Evolutionary conservation across 306 rosid species (phyloP), one percentile per base, ranked within the genome.

Genomic region (Lathyrus tuberosus): DNA sequence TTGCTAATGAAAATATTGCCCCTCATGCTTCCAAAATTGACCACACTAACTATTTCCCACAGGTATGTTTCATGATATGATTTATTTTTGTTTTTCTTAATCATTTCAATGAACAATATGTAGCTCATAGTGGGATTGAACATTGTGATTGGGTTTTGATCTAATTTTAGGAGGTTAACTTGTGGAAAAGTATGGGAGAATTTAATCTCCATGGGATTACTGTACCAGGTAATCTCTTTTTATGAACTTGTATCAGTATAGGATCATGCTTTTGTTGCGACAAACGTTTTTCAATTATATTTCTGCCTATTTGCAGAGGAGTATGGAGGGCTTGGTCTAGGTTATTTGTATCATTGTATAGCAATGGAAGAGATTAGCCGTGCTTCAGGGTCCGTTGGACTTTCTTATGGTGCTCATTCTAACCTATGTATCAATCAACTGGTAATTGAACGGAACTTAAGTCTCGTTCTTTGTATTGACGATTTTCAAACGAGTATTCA

Each of bases 341-440:
- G 98, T 42, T 93, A 93, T 83, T 79, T 88, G 80, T 93, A 90
- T 79, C 98, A 93, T 76, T 93, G 97, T 82, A 84, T 93, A 58
- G 94, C 96, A 52, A 79, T 93, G 91, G 98, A 93, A 86, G 98
- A 93, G 86, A 84, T 92, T 76, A 93, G 97, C 70, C 89, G 98
- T 68, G 98, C 98, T 80, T 93, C 98, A 52, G 98, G 75, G 40
- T 93, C 97, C n/a, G 98, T 93, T 75, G 96, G 87, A 28, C 98
- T 90, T 73, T 90, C 97, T 49, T 93, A 86, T 40, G 98, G 97
- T 76, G 97, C 97, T 74, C 98, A 93, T 86, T 93, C 97, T 62
- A 93, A 93, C 83, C 71, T 93, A 77, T 93, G 97, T 78, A 78
- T 93, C 77, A 93, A 93, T 81, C 98, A 93, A 72, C 84, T 93